phyloP scores from a whole-genome alignment of 140 eudicot genomes.

The Stevia rebaudiana region DNA sequence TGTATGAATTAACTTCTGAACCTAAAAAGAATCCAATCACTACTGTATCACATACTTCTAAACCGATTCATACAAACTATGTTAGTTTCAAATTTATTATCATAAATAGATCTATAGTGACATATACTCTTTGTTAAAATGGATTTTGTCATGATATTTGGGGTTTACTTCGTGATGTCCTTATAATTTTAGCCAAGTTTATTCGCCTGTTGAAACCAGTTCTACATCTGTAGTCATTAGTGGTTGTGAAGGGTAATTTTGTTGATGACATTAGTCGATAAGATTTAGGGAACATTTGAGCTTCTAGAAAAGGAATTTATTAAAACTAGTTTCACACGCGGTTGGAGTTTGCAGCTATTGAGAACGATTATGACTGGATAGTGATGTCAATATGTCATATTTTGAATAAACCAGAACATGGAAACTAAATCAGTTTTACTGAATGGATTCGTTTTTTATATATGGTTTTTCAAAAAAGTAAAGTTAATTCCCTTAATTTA shows the following conservation, averaged over 20 bases:
- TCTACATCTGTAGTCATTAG: background rate
- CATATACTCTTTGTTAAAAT: background rate
- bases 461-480: too few species aligned
- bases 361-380: background rate
- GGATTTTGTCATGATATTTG: constrained; percentile 5
- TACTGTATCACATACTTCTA: background rate
- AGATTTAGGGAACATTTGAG: background rate
- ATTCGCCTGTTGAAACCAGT: background rate
- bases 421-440: background rate
- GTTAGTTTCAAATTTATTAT: background rate
- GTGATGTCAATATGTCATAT: background rate
- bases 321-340: background rate
- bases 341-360: background rate
- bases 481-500: too few species aligned
- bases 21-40: background rate
- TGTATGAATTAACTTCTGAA: constrained; percentile 15
- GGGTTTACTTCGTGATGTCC: background rate
- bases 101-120: background rate
- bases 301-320: background rate
- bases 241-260: background rate
- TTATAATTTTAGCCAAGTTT: background rate
- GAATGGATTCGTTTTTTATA: background rate
- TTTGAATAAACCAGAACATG: background rate
- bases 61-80: background rate
- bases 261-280: background rate